Base-by-base conservation (phyloP, 495 filamentous ascomycete genomes). In the Bacidia gigantensis region DNA sequence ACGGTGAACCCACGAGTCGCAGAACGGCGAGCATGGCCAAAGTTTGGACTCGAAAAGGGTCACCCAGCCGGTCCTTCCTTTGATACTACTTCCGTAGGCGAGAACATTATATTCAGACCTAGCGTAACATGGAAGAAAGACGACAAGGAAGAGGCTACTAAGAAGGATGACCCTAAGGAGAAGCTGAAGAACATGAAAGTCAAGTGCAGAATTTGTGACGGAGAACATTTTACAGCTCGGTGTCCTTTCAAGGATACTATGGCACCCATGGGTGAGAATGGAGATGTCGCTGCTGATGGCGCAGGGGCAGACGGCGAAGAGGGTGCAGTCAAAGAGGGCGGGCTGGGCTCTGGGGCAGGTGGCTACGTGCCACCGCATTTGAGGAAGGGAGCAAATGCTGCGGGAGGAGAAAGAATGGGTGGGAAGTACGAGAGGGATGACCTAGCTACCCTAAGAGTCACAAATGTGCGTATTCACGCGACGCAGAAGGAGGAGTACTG, bases 121-220 rank as follows among this genome's bases (percentile, higher is more conserved):
- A 82, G 77, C 64, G 75, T 83, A 47, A 92, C 89, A 74, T 97
- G 87, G 87, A 88, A 87, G 71, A 81, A 81, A 60, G 84, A 86
- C 57, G 82, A 81, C 50, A 85, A 85, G 72, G 86, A 90, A 68
- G 82, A 84, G 65, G 69, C 72, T 61, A 72, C 75, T 55, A 87
- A 89, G 67, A 77, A 72, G 67, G 70, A 70, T 46, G 77, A 76
- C 61, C 82, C 95, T 74, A 92, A 89, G 74, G 87, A 88, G 58
- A 79, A 87, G 75, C 75, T 96, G 54, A 95, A 90, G 81, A 87
- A 95, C 70, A 95, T 95, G 79, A 95, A 95, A 77, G 93, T 98
- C 72, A 96, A 96, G 77, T 98, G 92, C 70, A 82, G 92, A 73
- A 97, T 98, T 64, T 98, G 92, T 71, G 84, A 81, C 67, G 92